Evolutionary conservation across 768 basidiomycete species (phyloP), one percentile per base, ranked within the genome.

Genomic region (Russula vinacea): DNA sequence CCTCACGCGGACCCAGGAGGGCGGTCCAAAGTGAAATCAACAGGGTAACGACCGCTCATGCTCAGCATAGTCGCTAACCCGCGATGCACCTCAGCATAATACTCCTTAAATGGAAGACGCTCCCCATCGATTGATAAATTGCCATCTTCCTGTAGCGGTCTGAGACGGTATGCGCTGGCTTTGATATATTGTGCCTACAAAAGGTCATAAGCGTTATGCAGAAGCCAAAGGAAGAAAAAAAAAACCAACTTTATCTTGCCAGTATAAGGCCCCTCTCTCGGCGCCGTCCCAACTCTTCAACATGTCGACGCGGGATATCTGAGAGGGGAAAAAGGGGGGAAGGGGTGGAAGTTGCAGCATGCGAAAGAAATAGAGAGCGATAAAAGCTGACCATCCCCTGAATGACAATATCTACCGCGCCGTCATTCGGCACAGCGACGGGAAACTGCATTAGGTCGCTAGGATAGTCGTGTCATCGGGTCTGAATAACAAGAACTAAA

Each of bases 381-480:
- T 74, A 24, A 19, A 29, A 50, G 19, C 83, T 42, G 70, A 89
- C 92, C 62, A 78, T 67, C 60, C 83, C 81, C 78, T 92, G 86
- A 44, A 82, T 78, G 49, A 82, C 80, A 49, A 94, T 73, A 69
- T 93, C 92, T 58, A 94, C 85, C 35, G 86, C 73, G 0, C 91
- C 90, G 70, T 94, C 90, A 64, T 89, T 83, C 0, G 90, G 88
- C 56, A 87, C 72, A 24, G 90, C 90, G 4, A 90, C 86, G 0
- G 91, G 93, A 71, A 93, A 94, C 29, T 90, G 84, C 87, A 93
- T 87, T 42, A 88, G 79, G 62, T 89, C 87, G 19, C 88, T 88
- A 29, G 17, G 57, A 64, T 16, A 45, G 35, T 35, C 44, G 44
- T n/a, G 60, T 22, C 60, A 57, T 62, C 57, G 67, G 58, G 14